Evolutionary conservation across 1,284 basidiomycete species (phyloP), one percentile per base, ranked within the genome.

Genomic region (Ceratobasidium sp.): DNA sequence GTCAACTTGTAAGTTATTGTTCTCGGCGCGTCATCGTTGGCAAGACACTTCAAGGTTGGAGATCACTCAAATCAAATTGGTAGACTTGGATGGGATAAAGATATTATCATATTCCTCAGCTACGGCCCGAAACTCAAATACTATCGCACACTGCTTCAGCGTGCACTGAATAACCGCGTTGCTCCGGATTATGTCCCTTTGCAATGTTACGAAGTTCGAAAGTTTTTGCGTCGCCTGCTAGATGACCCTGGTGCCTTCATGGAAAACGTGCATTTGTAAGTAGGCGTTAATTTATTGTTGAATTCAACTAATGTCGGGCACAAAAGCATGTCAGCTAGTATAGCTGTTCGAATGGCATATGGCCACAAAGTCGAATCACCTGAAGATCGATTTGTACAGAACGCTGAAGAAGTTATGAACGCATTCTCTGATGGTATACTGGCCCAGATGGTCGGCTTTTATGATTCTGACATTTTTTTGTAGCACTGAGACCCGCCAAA

Each of bases 161-260:
- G 59, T n/a, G 59, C 59, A 3, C 59, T 61, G 8, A 61, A 46
- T 26, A 46, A 32, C 45, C 58, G n/a, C n/a, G n/a, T n/a, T n/a
- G n/a, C n/a, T n/a, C n/a, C n/a, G n/a, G n/a, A n/a, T n/a, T n/a
- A n/a, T 23, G 45, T 60, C 21, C 58, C 58, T 8, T 26, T 41
- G 23, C 58, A 60, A 43, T n/a, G 36, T 5, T 21, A 60, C 23
- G 58, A 60, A 23, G 41, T 43, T 16, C 36, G 28, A n/a, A 41
- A 45, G 28, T 43, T 60, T 14, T 23, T 60, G 34, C 36, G 41
- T 16, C 36, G 41, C 12, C 23, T 60, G 12, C n/a, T 26, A 12
- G 36, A 41, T 12, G 45, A 16, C 12, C 55, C 55, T 6, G 14
- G 2, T 18, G 28, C 14, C 28, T 58, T 58, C 14, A 58, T 58